Evolutionary conservation across 2,329 filamentous ascomycete species (phyloP).

Genomic region (Chaetomium olivaceum): DNA sequence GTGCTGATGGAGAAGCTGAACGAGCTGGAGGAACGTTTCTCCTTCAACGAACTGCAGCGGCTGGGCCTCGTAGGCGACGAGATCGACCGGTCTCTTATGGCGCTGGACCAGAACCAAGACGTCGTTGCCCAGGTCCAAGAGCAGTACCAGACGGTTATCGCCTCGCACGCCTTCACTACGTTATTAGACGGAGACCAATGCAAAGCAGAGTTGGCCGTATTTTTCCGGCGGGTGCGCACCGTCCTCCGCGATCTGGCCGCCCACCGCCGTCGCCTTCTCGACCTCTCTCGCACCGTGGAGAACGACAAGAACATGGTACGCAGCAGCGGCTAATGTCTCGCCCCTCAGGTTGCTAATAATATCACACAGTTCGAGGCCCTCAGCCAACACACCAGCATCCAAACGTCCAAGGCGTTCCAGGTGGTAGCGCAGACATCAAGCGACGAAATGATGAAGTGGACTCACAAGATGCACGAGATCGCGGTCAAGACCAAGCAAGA

Average conservation of each 20-base stretch:
- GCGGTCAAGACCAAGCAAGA: constrained; percentile 10
- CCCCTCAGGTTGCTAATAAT: not conserved
- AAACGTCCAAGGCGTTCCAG: constrained; percentile 12
- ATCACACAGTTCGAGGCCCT: constrained; percentile 3
- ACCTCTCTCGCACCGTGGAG: not conserved
- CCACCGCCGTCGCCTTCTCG: not conserved
- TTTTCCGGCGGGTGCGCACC: constrained; percentile 1
- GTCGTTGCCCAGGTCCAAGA: constrained; percentile 1
- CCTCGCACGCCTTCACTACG: not conserved
- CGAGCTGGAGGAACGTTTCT: not conserved
- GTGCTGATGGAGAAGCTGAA: not conserved
- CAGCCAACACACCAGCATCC: constrained; percentile 10
- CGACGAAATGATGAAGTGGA: constrained; percentile 9
- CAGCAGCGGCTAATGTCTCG: not conserved
- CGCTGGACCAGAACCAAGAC: not conserved
- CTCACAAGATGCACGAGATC: constrained; percentile 5
- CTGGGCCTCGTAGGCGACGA: not conserved
- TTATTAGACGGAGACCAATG: not conserved
- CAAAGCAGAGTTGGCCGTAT: not conserved
- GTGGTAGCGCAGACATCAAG: constrained; percentile 5
- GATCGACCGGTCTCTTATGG: not conserved
- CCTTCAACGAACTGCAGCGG: constrained; percentile 1
- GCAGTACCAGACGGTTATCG: not conserved
- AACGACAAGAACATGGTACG: constrained; percentile 5
- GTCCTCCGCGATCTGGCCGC: not conserved